These are phyloP conservation scores for Gymnopilus junonius DNA, from an alignment of 768 basidiomycete genomes.

Conservation along the genomic window DNA sequence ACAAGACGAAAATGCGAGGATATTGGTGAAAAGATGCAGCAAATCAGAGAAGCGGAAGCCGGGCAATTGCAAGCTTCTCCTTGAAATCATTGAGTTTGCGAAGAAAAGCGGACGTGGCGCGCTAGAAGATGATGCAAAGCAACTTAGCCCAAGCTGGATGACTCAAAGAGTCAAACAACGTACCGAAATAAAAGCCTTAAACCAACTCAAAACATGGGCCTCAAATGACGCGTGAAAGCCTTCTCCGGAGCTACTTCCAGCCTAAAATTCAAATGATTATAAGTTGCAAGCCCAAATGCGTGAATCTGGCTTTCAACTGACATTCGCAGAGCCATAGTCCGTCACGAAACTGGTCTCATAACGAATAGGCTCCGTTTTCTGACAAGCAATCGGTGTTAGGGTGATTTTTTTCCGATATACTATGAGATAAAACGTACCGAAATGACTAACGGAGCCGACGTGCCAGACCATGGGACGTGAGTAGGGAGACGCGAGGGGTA, in stretches of 20 bases:
- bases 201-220: slow-evolving; percentile 1
- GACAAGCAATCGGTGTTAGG: not conserved
- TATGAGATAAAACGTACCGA: not conserved
- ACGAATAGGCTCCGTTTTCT: not conserved
- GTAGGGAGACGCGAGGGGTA: slow-evolving; percentile 8
- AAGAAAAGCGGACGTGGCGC: slow-evolving; percentile 1
- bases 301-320: not conserved
- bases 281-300: not conserved
- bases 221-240: slow-evolving; percentile 4
- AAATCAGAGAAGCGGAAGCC: not conserved
- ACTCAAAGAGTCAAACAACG: not conserved
- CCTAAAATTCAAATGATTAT: not conserved
- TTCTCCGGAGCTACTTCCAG: not conserved
- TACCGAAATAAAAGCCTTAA: slow-evolving; percentile 6
- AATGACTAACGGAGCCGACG: not conserved
- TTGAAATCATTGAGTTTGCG: not conserved
- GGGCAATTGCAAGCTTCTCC: not conserved
- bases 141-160: not conserved
- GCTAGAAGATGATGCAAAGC: slow-evolving; percentile 1
- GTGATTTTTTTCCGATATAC: not conserved
- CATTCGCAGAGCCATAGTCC: not conserved
- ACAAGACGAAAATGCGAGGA: not conserved
- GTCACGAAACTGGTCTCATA: not conserved
- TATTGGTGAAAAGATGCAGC: not conserved
- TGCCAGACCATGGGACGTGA: slow-evolving; percentile 9